Evolutionary conservation across 306 rosid species (phyloP).

Genomic region (Citrullus amarus): DNA sequence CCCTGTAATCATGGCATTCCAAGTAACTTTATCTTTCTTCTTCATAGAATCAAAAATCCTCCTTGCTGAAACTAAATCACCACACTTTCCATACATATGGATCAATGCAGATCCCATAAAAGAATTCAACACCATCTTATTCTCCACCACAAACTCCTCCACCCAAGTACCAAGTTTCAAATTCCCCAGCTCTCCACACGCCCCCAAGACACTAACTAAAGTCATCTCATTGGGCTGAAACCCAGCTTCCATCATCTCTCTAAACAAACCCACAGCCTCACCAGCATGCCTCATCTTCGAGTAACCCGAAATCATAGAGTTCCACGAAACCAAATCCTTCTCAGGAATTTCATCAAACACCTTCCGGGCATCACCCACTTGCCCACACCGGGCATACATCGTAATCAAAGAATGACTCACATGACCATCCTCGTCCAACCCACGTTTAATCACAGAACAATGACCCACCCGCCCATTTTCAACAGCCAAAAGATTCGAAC

Average conservation of each 20-base stretch:
- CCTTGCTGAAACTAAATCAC: conserved; percentile 58
- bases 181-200: conserved; percentile 73
- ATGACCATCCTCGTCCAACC: conserved; percentile 43
- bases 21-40: conserved; percentile 49
- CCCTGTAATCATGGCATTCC: conserved; percentile 94
- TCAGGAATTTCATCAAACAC: conserved; percentile 68
- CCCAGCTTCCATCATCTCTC: conserved; percentile 42
- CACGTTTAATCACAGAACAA: conserved; percentile 32
- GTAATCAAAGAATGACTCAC: conserved; percentile 57
- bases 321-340: conserved; percentile 81
- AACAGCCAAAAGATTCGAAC: conserved; percentile 37
- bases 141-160: conserved; percentile 48
- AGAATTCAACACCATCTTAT: conserved; percentile 35
- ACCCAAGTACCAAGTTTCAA: conserved; percentile 65
- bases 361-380: conserved; percentile 37
- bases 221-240: conserved; percentile 67
- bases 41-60: conserved; percentile 53
- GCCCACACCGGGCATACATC: conserved; percentile 44
- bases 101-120: conserved; percentile 73
- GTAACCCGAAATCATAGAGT: conserved; percentile 70
- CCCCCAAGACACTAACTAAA: conserved; percentile 64
- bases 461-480: conserved; percentile 37
- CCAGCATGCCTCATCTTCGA: conserved; percentile 47
- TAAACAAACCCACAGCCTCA: conserved; percentile 57
- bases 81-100: conserved; percentile 71